A percentile compares a stretch with the other conserved stretches of the same genome.
phyloP scores from a whole-genome alignment of 805 yeast species.

The Zygotorulaspora chibaensis region DNA sequence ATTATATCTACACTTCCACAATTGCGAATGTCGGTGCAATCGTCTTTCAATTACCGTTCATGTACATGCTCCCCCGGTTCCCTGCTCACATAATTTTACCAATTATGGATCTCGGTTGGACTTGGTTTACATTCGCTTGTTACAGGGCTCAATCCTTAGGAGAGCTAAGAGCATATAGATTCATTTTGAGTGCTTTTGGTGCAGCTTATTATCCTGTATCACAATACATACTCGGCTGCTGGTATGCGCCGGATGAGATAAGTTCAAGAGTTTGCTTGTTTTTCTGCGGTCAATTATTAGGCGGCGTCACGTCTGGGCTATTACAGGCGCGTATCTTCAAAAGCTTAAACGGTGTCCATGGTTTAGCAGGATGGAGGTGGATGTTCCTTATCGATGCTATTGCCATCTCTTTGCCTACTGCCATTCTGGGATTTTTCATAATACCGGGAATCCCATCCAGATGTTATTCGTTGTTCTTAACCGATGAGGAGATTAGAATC shows the following conservation, averaged over 20 bases:
- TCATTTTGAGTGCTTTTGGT: conserved; percentile 66
- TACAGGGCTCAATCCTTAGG: conserved; percentile 46
- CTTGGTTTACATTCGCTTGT: conserved; percentile 56
- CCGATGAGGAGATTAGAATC: conserved; percentile 55
- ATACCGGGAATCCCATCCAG: conserved; percentile 60
- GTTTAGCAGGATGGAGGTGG: conserved; percentile 64
- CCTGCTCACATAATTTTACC: conserved; percentile 50
- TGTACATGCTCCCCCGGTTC: conserved; percentile 52
- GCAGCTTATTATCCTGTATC: conserved; percentile 63
- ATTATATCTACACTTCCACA: conserved; percentile 56
- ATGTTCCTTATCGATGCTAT: conserved; percentile 61
- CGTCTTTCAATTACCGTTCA: conserved; percentile 62
- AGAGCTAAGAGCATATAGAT: conserved; percentile 57
- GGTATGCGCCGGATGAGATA: conserved; percentile 57
- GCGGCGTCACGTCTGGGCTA: conserved; percentile 54
- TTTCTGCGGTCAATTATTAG: conserved; percentile 47
- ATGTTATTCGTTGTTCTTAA: conserved; percentile 50
- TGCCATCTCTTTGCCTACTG: conserved; percentile 45
- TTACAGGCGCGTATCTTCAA: conserved; percentile 43
- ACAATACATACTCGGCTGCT: conserved; percentile 55
- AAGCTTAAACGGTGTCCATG: conserved; percentile 41
- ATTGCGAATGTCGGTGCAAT: conserved; percentile 59
- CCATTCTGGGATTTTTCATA: conserved; percentile 44
- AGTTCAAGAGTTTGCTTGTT: conserved; percentile 60
- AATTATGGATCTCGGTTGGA: conserved; percentile 61